Percentiles rank a stretch among this genome's conserved stretches.
phyloP scores from a whole-genome alignment of 179 eudicot species.

The Silene noctiflora region DNA sequence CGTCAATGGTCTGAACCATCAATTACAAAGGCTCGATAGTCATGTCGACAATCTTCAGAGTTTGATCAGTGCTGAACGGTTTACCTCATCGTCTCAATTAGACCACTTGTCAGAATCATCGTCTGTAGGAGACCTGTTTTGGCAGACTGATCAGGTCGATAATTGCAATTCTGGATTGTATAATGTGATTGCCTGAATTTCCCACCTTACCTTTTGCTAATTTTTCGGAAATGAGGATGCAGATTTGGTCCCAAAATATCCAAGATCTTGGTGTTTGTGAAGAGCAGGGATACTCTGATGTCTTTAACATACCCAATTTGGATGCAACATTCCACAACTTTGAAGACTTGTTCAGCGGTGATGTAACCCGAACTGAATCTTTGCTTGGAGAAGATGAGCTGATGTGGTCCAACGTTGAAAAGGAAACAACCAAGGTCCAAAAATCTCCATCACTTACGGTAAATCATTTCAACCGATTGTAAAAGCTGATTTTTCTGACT shows the following conservation, averaged over 20 bases:
- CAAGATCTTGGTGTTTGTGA: conserved; percentile 77
- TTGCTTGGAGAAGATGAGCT: conserved; percentile 35
- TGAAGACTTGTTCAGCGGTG: conserved; percentile 56
- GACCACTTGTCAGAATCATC: too few species aligned
- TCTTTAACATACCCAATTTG: conserved; percentile 60
- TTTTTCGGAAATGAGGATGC: conserved; percentile 19
- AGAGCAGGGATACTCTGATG: conserved; percentile 48
- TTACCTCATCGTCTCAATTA: too few species aligned
- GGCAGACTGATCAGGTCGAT: too few species aligned
- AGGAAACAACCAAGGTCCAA: conserved; percentile 24
- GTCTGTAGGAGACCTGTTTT: too few species aligned
- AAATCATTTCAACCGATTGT: conserved; percentile 21
- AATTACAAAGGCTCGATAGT: conserved; percentile 13
- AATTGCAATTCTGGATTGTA: too few species aligned
- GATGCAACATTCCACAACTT: conserved; percentile 62
- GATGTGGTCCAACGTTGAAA: conserved; percentile 32
- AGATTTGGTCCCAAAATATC: conserved; percentile 74
- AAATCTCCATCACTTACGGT: conserved; percentile 22
- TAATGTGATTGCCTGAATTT: too few species aligned
- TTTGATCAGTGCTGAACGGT: not conserved
- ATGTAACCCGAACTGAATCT: conserved; percentile 36
- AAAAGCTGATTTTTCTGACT: not conserved
- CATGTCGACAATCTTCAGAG: not conserved
- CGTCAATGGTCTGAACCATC: conserved; percentile 27
- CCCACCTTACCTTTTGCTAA: too few species aligned